Conservation (phyloP, 106 monocot genomes). For the Allium cepa region DNA sequence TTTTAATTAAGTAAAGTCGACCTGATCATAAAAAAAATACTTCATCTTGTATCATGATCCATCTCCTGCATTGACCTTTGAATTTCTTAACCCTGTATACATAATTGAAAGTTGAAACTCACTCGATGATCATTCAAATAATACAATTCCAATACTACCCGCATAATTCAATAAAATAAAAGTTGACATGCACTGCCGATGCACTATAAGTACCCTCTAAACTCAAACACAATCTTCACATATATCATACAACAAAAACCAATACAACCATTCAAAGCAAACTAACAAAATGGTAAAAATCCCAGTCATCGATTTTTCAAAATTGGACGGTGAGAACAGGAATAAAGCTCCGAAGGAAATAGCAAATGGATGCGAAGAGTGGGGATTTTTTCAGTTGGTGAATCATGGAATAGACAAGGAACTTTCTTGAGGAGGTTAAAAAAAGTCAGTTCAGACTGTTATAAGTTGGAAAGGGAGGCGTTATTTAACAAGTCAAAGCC, state of each 20-base stretch:
- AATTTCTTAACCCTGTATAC: not conserved
- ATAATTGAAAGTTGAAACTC: no score
- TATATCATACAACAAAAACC: not conserved
- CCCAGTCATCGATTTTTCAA: constrained; percentile 50
- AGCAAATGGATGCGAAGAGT: constrained; percentile 40
- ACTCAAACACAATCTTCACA: not conserved
- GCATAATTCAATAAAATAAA: not conserved
- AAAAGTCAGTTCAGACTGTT: constrained; percentile 47
- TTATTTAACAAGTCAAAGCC: constrained; percentile 43
- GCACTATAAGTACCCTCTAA: constrained; percentile 1
- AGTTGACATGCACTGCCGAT: constrained; percentile 1
- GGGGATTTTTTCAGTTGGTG: constrained; percentile 73
- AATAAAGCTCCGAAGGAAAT: constrained; percentile 29
- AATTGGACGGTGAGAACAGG: constrained; percentile 24
- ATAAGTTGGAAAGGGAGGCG: constrained; percentile 41
- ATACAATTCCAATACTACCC: no score
- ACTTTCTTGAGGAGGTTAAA: constrained; percentile 57
- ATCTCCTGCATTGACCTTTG: constrained; percentile 10
- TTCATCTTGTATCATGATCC: not conserved
- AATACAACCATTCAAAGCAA: not conserved
- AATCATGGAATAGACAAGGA: constrained; percentile 55
- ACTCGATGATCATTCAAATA: not conserved
- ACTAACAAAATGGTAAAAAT: constrained; percentile 5
- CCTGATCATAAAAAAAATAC: not conserved
- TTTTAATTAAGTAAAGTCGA: no score